These are phyloP conservation scores for Polychaeton citri DNA, from an alignment of 2,329 filamentous ascomycete genomes.

Conservation along the genomic window DNA sequence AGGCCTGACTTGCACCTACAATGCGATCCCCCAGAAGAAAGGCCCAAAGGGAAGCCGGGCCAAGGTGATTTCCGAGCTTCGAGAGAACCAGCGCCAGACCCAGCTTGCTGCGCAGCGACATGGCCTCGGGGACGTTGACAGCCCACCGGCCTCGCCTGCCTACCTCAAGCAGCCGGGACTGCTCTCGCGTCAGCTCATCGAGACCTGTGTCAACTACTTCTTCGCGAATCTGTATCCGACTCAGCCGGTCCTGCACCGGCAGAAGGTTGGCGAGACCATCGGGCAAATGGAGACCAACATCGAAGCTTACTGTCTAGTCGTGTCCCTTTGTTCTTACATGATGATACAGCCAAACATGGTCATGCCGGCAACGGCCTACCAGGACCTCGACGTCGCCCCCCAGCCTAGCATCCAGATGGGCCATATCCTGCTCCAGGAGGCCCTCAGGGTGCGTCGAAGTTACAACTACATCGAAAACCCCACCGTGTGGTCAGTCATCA, in stretches of 20 bases:
- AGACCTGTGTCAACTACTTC: slow-evolving; percentile 46
- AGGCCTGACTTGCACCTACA: slow-evolving; percentile 49
- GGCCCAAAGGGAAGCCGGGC: slow-evolving; percentile 50
- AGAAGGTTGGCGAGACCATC: slow-evolving; percentile 39
- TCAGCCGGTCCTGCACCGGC: slow-evolving; percentile 45
- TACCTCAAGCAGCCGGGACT: slow-evolving; percentile 36
- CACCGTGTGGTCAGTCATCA: slow-evolving; percentile 44
- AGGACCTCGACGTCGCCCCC: slow-evolving; percentile 37
- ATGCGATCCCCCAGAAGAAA: slow-evolving; percentile 51
- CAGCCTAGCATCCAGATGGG: slow-evolving; percentile 33
- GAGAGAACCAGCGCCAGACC: slow-evolving; percentile 36
- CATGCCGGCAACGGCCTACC: slow-evolving; percentile 25
- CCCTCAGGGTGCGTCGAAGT: slow-evolving; percentile 40
- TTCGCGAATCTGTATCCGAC: slow-evolving; percentile 51
- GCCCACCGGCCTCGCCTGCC: slow-evolving; percentile 27
- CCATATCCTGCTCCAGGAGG: slow-evolving; percentile 45
- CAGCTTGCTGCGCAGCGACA: slow-evolving; percentile 29
- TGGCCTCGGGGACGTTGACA: slow-evolving; percentile 22
- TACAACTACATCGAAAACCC: slow-evolving; percentile 46
- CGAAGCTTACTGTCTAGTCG: slow-evolving; percentile 46
- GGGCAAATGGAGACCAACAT: slow-evolving; percentile 37
- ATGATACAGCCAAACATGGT: slow-evolving; percentile 37
- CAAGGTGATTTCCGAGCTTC: slow-evolving; percentile 49
- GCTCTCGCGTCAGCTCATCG: slow-evolving; percentile 36
- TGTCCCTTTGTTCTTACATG: slow-evolving; percentile 37